phyloP scores from a whole-genome alignment of 2,329 filamentous ascomycete species.

The Cercospora sesami region DNA sequence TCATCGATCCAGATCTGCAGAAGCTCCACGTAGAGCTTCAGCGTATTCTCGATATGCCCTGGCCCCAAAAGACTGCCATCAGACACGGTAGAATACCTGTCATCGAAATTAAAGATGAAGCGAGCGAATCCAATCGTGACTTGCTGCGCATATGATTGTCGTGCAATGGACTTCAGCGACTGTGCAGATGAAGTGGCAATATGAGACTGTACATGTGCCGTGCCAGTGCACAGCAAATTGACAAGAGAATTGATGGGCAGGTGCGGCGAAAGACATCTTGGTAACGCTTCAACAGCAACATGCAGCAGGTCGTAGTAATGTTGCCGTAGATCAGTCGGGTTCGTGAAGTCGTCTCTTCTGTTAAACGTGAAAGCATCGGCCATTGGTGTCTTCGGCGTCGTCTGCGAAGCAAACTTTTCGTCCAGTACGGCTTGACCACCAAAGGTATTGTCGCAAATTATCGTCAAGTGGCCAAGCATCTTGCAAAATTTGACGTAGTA shows the following conservation, averaged over 20 bases:
- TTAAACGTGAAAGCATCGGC: slow-evolving; percentile 90
- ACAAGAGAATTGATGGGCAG: slow-evolving; percentile 92
- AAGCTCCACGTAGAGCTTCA: slow-evolving; percentile 89
- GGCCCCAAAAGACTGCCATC: slow-evolving; percentile 95
- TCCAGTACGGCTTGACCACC: slow-evolving; percentile 93
- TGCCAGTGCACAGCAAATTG: slow-evolving; percentile 92
- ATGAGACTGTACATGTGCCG: slow-evolving; percentile 88
- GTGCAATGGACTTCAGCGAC: slow-evolving; percentile 91
- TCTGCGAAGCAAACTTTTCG: slow-evolving; percentile 82
- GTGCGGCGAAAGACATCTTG: slow-evolving; percentile 85
- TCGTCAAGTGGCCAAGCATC: slow-evolving; percentile 90
- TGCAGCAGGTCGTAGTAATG: slow-evolving; percentile 94
- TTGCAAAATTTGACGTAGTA: slow-evolving; percentile 92
- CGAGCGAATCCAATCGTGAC: slow-evolving; percentile 95
- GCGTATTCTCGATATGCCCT: slow-evolving; percentile 89
- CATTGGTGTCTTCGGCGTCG: slow-evolving; percentile 87
- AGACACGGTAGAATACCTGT: slow-evolving; percentile 95
- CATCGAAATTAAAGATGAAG: slow-evolving; percentile 99
- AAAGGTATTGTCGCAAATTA: slow-evolving; percentile 95
- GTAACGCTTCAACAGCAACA: slow-evolving; percentile 91
- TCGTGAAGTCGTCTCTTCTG: slow-evolving; percentile 75
- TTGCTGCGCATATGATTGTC: slow-evolving; percentile 88
- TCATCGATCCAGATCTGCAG: slow-evolving; percentile 98
- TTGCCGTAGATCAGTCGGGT: slow-evolving; percentile 78
- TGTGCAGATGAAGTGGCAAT: slow-evolving; percentile 91